These are phyloP conservation scores for Colletotrichum cereale DNA, from an alignment of 2,329 filamentous ascomycete species.

Conservation along the genomic window DNA sequence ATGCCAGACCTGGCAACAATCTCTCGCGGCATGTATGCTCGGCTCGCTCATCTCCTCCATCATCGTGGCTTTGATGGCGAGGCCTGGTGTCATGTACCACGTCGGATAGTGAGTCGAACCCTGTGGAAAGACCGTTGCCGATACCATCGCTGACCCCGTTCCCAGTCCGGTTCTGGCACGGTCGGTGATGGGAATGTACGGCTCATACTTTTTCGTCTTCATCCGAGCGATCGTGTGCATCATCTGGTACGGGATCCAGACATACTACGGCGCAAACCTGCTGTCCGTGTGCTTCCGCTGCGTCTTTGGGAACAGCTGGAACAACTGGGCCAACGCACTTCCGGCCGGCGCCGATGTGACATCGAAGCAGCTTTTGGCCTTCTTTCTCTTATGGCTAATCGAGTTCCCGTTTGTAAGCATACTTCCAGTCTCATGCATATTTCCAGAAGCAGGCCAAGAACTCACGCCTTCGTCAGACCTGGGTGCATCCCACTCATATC, in stretches of 20 bases:
- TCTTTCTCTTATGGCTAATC: conserved; percentile 55
- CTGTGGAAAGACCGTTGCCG: rapidly evolving
- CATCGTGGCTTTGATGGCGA: conserved; percentile 46
- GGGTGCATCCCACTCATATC: conserved; percentile 52
- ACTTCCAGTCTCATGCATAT: background rate
- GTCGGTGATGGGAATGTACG: conserved; percentile 56
- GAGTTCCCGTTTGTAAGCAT: conserved; percentile 52
- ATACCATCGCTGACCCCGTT: background rate
- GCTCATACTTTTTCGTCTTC: conserved; percentile 56
- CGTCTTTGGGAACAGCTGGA: conserved; percentile 51
- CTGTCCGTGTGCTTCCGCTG: conserved; percentile 46
- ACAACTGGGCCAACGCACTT: conserved; percentile 49
- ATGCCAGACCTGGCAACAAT: conserved; percentile 45
- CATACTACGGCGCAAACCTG: conserved; percentile 44
- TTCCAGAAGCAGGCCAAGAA: background rate
- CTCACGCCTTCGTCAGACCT: conserved; percentile 40
- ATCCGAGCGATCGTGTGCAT: conserved; percentile 49
- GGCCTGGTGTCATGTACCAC: conserved; percentile 46
- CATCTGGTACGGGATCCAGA: conserved; percentile 48
- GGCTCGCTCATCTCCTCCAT: conserved; percentile 45
- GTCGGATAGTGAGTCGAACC: conserved; percentile 43
- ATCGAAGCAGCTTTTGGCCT: conserved; percentile 50
- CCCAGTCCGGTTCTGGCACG: conserved; percentile 52
- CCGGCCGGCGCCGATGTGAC: conserved; percentile 49
- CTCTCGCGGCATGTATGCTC: conserved; percentile 45